Percentiles rank a stretch among this genome's conserved stretches.
Evolutionary conservation across 73 alveolate genomes (phyloP).

Genomic region (Symbiodinium pilosum): DNA sequence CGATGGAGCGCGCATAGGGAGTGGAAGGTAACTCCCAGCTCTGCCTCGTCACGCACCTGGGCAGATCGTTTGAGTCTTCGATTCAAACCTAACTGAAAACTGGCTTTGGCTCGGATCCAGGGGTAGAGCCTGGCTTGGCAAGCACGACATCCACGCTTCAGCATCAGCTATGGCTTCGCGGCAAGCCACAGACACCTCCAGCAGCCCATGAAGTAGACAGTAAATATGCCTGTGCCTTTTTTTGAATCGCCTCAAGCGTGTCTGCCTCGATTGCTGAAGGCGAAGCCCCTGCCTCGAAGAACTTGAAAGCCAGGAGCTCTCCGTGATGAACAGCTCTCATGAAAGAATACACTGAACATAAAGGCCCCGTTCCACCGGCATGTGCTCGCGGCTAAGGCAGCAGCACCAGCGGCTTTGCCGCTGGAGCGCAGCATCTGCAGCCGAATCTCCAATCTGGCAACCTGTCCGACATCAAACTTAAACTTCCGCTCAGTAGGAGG

Average conservation of each 20-base stretch:
- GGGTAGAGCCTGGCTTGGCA: slow-evolving; percentile 46
- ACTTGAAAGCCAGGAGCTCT: too few species aligned
- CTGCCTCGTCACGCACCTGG: slow-evolving; percentile 76
- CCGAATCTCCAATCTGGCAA: slow-evolving; percentile 63
- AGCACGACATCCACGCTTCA: slow-evolving; percentile 84
- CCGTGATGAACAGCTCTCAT: too few species aligned
- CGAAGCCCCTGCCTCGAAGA: not conserved
- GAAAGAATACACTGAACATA: too few species aligned
- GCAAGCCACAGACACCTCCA: slow-evolving; percentile 39
- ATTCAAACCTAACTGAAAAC: too few species aligned
- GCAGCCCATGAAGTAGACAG: not conserved
- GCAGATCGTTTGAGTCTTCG: not conserved
- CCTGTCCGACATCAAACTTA: not conserved
- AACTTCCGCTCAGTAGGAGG: too few species aligned
- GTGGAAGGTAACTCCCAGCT: slow-evolving; percentile 24
- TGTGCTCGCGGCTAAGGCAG: not conserved
- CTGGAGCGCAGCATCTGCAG: slow-evolving; percentile 47
- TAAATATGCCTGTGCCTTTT: not conserved
- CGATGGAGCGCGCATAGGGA: slow-evolving; percentile 66
- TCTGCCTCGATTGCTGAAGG: slow-evolving; percentile 42
- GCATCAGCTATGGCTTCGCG: slow-evolving; percentile 52
- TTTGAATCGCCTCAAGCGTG: slow-evolving; percentile 22
- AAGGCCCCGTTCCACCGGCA: not conserved
- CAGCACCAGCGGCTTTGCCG: not conserved
- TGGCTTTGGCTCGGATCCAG: not conserved